phyloP scores from a whole-genome alignment of 352 stramenopile genomes.

The Pythium myriotylum region DNA sequence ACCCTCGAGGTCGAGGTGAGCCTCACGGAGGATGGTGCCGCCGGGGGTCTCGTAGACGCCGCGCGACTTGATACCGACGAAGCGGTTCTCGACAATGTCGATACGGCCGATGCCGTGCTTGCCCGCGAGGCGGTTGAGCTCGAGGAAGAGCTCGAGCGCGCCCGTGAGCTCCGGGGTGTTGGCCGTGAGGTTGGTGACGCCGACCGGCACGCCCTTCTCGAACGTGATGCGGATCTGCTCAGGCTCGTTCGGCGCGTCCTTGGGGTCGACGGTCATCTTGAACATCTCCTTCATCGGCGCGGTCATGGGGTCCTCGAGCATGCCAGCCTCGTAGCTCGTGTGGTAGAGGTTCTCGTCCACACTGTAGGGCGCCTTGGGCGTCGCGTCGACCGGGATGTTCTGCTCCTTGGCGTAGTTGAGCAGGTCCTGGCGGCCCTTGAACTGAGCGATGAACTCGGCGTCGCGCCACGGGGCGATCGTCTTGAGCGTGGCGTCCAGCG shows the following conservation, averaged over 20 bases:
- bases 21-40: conserved; percentile 90
- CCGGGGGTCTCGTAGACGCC: conserved; percentile 99
- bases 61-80: conserved; percentile 99
- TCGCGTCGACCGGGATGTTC: conserved; percentile 97
- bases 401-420: conserved; percentile 97
- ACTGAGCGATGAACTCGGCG: conserved; percentile 97
- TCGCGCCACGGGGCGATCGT: conserved; percentile 98
- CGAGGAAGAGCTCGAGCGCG: conserved; percentile 95
- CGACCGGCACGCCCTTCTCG: conserved; percentile 93
- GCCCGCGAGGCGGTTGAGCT: conserved; percentile 96
- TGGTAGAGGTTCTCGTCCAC: conserved; percentile 99
- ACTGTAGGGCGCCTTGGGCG: conserved; percentile 97
- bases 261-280: conserved; percentile 97
- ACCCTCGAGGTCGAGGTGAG: conserved; percentile 94
- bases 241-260: conserved; percentile 91
- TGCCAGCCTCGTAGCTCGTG: conserved; percentile 97
- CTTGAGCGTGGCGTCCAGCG: conserved; percentile 94
- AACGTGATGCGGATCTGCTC: conserved; percentile 96
- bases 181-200: conserved; percentile 89
- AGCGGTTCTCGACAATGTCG: conserved; percentile 99
- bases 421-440: conserved; percentile 97
- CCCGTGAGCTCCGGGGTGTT: conserved; percentile 90
- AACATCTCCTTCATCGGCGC: conserved; percentile 95
- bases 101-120: conserved; percentile 97
- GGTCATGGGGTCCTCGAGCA: conserved; percentile 95